Percentiles rank a stretch among this genome's conserved stretches.
These are phyloP conservation scores for Colletotrichum cordylinicola DNA, from an alignment of 2,329 filamentous ascomycete genomes.

Conservation along the genomic window DNA sequence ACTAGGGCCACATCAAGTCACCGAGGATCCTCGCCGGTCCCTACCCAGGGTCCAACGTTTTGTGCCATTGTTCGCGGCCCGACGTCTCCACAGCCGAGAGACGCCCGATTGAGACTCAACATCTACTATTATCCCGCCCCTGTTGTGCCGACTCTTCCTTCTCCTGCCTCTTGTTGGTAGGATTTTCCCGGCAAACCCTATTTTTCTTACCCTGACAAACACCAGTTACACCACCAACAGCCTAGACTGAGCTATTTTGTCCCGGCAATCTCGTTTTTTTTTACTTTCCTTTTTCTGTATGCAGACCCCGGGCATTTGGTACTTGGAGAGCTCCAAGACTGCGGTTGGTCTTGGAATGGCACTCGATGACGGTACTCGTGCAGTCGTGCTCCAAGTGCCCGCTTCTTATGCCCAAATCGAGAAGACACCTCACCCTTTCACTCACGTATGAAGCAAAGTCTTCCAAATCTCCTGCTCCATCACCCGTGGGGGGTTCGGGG, in stretches of 20 bases:
- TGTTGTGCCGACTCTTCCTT: not conserved
- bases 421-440: not conserved
- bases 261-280: not conserved
- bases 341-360: not conserved
- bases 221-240: slow-evolving; percentile 1
- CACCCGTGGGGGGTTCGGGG: slow-evolving; percentile 3
- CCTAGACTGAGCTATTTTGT: not conserved
- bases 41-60: not conserved
- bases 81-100: slow-evolving; percentile 13
- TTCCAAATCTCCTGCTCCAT: not conserved
- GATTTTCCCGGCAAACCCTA: slow-evolving; percentile 17
- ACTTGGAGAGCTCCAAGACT: not conserved
- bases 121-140: not conserved
- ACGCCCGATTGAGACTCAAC: not conserved
- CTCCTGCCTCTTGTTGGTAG: not conserved
- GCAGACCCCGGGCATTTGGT: not conserved
- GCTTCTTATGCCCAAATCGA: not conserved
- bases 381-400: not conserved
- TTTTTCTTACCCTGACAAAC: slow-evolving; percentile 1
- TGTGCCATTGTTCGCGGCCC: not conserved
- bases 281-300: not conserved
- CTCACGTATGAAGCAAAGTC: not conserved
- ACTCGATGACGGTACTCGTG: not conserved
- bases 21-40: not conserved
- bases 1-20: not conserved